phyloP scores from a whole-genome alignment of 306 rosid genomes.

The Urtica urens region DNA sequence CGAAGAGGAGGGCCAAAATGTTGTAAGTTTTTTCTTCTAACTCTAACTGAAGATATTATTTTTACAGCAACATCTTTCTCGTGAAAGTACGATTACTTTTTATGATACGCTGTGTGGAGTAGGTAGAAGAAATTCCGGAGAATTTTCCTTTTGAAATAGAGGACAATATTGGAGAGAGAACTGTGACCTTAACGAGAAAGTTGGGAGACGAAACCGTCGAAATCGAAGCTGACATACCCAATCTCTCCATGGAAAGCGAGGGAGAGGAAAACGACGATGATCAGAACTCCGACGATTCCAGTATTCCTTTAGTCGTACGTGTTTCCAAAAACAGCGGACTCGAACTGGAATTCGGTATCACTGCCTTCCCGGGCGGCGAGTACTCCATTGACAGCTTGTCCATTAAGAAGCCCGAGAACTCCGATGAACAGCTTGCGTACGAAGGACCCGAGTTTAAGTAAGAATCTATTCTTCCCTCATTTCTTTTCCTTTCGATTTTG shows the following conservation, averaged over 20 bases:
- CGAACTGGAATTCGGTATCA: constrained; percentile 62
- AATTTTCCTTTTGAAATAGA: constrained; percentile 69
- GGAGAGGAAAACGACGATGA: constrained; percentile 23
- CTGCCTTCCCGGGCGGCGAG: constrained; percentile 60
- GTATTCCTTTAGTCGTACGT: constrained; percentile 66
- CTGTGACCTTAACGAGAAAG: constrained; percentile 48
- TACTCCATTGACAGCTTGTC: constrained; percentile 62
- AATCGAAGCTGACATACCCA: constrained; percentile 66
- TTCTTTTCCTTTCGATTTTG: neutral
- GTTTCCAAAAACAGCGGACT: constrained; percentile 43
- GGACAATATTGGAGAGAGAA: constrained; percentile 69
- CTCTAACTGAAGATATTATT: neutral
- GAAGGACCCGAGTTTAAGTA: constrained; percentile 88
- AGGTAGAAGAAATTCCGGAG: constrained; percentile 30
- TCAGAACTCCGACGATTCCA: constrained; percentile 25
- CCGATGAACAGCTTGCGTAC: constrained; percentile 44
- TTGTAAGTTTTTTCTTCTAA: constrained; percentile 3
- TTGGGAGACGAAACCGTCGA: constrained; percentile 51
- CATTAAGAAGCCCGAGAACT: constrained; percentile 34
- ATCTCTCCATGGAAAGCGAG: constrained; percentile 22
- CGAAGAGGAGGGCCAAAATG: constrained; percentile 9
- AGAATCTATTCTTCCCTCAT: constrained; percentile 10
- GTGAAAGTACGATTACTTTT: neutral
- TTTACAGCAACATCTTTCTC: no score
- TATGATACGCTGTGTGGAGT: no score